These are phyloP conservation scores for Paramyrothecium sp. DNA, from an alignment of 2,329 filamentous ascomycete species.

Conservation along the genomic window DNA sequence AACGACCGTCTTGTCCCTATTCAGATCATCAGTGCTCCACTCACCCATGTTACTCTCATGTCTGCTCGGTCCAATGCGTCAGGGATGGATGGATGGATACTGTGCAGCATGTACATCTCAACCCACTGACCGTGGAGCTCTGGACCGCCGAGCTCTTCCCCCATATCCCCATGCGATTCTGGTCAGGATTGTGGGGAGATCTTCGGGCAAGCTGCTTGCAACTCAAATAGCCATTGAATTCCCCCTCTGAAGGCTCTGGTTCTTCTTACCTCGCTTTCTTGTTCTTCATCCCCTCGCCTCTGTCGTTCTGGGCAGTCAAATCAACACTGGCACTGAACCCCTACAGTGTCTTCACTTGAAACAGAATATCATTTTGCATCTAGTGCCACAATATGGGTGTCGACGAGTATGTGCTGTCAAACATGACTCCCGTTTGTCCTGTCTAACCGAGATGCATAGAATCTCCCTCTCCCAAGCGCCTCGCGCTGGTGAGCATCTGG, in stretches of 20 bases:
- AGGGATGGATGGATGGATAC: neutral
- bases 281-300: neutral
- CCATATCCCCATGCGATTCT: neutral
- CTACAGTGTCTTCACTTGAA: neutral
- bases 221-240: neutral
- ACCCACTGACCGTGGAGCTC: neutral
- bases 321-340: neutral
- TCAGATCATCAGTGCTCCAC: neutral
- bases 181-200: neutral
- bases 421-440: neutral
- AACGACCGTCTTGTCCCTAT: neutral
- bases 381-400: neutral
- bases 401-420: neutral
- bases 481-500: constrained; percentile 14
- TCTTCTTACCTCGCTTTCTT: neutral
- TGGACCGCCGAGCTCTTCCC: neutral
- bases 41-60: neutral
- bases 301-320: neutral
- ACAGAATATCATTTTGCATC: neutral
- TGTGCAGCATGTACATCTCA: neutral
- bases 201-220: neutral
- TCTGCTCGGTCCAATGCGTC: neutral
- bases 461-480: constrained; percentile 5
- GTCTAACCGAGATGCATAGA: neutral
- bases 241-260: neutral